Conservation (phyloP, 2,329 filamentous ascomycete genomes). For the Ophiostoma triangulosporum region DNA sequence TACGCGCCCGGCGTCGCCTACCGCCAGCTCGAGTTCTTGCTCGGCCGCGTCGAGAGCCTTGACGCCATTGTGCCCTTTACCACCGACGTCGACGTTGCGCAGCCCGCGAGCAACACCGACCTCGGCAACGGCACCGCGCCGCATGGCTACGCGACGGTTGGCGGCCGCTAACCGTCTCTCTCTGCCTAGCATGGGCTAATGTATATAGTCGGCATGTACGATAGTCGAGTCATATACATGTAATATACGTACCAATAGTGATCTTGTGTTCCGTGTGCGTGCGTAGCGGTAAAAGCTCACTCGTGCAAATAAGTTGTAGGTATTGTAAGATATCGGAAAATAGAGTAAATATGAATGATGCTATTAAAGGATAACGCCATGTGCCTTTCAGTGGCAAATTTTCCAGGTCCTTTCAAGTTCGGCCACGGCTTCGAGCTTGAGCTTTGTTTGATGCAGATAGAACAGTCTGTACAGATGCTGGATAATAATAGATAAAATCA, state of each 20-base stretch:
- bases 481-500: neutral
- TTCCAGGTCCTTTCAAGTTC: neutral
- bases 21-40: conserved; percentile 59
- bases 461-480: too few species aligned
- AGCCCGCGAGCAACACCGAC: conserved; percentile 14
- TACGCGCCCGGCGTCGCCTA: conserved; percentile 57
- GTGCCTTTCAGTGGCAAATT: neutral
- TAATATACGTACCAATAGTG: too few species aligned
- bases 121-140: conserved; percentile 20
- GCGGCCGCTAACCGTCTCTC: too few species aligned
- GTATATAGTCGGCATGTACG: too few species aligned
- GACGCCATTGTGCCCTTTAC: conserved; percentile 27
- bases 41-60: conserved; percentile 53
- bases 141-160: conserved; percentile 15
- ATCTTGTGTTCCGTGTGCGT: too few species aligned
- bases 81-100: conserved; percentile 14
- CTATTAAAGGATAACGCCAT: too few species aligned
- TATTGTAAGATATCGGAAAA: too few species aligned
- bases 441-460: neutral
- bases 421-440: neutral
- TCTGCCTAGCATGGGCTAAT: too few species aligned
- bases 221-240: too few species aligned
- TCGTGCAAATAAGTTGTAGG: too few species aligned
- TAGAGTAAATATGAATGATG: too few species aligned
- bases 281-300: too few species aligned